Conservation (phyloP, 306 rosid genomes). For the Acacia acuminata region DNA sequence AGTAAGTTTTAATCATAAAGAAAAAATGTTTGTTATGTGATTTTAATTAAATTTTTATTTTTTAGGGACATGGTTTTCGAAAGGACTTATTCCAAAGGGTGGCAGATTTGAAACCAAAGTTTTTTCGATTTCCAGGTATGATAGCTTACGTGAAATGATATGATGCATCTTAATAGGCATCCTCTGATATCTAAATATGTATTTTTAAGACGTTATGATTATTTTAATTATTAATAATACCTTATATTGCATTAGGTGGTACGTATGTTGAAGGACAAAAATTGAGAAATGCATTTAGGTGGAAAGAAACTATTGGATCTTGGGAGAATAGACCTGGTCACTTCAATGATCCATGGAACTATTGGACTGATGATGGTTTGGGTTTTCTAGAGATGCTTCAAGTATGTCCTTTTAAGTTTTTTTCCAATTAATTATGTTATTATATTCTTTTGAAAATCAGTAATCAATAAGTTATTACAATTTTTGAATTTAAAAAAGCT, state of each 20-base stretch:
- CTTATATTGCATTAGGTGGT: slow-evolving; percentile 57
- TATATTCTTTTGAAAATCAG: background rate
- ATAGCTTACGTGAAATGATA: slow-evolving; percentile 27
- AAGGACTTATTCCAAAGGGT: slow-evolving; percentile 1
- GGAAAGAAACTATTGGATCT: slow-evolving; percentile 54
- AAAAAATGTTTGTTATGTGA: background rate
- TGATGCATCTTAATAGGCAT: background rate
- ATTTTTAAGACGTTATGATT: slow-evolving; percentile 39
- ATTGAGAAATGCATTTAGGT: slow-evolving; percentile 93
- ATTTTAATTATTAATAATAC: slow-evolving; percentile 46
- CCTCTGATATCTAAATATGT: slow-evolving; percentile 36
- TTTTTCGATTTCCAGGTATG: slow-evolving; percentile 41
- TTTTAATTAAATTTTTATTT: background rate
- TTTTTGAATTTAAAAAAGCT: slow-evolving; percentile 57
- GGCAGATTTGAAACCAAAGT: background rate
- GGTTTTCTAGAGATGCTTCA: slow-evolving; percentile 92
- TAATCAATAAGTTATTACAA: background rate
- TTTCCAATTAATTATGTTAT: background rate
- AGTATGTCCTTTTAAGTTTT: slow-evolving; percentile 41
- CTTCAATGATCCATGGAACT: slow-evolving; percentile 94
- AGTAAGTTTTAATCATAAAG: background rate
- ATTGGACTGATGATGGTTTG: slow-evolving; percentile 97
- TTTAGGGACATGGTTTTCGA: slow-evolving; percentile 51
- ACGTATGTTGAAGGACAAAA: slow-evolving; percentile 90
- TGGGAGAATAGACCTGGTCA: slow-evolving; percentile 84